These are phyloP conservation scores for Podaxis mareebaensis DNA, from an alignment of 768 basidiomycete species.

Conservation along the genomic window DNA sequence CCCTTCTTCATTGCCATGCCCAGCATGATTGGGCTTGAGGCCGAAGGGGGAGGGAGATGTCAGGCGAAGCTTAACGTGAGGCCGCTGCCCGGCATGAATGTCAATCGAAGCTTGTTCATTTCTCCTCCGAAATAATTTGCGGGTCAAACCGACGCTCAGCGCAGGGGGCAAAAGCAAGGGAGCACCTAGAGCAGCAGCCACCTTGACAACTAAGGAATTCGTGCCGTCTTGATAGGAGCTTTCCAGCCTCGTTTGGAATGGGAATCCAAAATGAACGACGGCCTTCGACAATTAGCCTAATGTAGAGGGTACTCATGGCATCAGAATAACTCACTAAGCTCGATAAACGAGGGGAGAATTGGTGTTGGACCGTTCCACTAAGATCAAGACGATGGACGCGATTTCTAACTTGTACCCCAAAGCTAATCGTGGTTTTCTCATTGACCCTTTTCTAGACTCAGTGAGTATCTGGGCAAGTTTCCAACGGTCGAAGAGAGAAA, in stretches of 20 bases:
- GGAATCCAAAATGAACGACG: conserved; percentile 39
- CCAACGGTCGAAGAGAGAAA: neutral
- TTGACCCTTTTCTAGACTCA: conserved; percentile 45
- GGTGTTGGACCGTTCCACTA: conserved; percentile 72
- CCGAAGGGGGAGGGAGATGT: conserved; percentile 55
- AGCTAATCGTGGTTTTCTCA: conserved; percentile 42
- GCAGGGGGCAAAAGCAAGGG: conserved; percentile 34
- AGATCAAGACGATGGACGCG: conserved; percentile 40
- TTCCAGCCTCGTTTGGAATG: conserved; percentile 41
- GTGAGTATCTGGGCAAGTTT: neutral
- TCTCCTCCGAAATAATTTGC: conserved; percentile 52
- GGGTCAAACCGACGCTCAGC: conserved; percentile 41
- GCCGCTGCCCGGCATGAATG: conserved; percentile 29
- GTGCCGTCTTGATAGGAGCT: conserved; percentile 50
- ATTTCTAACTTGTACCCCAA: conserved; percentile 30
- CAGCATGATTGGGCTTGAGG: conserved; percentile 43
- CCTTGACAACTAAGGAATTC: conserved; percentile 43
- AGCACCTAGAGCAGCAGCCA: conserved; percentile 34
- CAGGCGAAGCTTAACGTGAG: conserved; percentile 32
- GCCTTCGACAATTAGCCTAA: conserved; percentile 29
- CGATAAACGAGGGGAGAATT: conserved; percentile 65
- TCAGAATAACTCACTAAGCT: conserved; percentile 39
- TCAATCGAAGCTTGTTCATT: conserved; percentile 44
- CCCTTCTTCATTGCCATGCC: conserved; percentile 47
- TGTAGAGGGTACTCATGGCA: neutral